phyloP scores from a whole-genome alignment of 768 basidiomycete genomes.

The Piloderma croceum region DNA sequence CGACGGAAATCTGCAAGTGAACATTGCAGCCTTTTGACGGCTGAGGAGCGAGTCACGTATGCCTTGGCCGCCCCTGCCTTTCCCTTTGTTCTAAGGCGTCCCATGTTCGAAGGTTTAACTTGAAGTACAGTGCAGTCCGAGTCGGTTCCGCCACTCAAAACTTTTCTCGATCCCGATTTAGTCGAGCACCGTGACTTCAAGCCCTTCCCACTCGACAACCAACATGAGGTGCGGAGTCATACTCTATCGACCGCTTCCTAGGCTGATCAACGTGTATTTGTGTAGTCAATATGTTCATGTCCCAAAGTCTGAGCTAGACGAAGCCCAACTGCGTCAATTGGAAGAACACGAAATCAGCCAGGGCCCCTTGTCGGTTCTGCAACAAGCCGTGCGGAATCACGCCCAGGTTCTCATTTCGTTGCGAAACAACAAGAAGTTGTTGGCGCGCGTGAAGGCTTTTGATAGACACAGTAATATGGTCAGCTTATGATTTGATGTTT shows the following conservation, averaged over 20 bases:
- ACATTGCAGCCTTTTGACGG: conserved; percentile 93
- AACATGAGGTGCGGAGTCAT: conserved; percentile 31
- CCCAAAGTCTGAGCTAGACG: conserved; percentile 95
- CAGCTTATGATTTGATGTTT: conserved; percentile 20
- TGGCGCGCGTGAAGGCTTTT: conserved; percentile 95
- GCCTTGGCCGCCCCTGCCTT: conserved; percentile 90
- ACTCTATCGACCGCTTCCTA: no score
- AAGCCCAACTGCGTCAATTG: conserved; percentile 89
- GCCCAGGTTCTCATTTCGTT: conserved; percentile 96
- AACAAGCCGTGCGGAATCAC: conserved; percentile 96
- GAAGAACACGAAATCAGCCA: conserved; percentile 99
- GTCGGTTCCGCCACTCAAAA: no score
- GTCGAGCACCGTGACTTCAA: conserved; percentile 23
- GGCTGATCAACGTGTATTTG: neutral
- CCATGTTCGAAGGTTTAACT: conserved; percentile 55
- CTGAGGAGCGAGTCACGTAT: conserved; percentile 83
- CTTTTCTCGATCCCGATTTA: no score
- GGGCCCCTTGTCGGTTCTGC: conserved; percentile 92
- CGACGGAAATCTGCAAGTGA: conserved; percentile 95
- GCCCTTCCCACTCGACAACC: conserved; percentile 11
- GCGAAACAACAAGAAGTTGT: conserved; percentile 96
- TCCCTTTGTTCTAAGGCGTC: conserved; percentile 75
- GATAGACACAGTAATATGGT: conserved; percentile 99
- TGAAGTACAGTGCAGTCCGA: no score
- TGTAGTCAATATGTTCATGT: conserved; percentile 93